These are phyloP conservation scores for Chlamydomonas incerta DNA, from an alignment of 139 green algal species.

Conservation along the genomic window DNA sequence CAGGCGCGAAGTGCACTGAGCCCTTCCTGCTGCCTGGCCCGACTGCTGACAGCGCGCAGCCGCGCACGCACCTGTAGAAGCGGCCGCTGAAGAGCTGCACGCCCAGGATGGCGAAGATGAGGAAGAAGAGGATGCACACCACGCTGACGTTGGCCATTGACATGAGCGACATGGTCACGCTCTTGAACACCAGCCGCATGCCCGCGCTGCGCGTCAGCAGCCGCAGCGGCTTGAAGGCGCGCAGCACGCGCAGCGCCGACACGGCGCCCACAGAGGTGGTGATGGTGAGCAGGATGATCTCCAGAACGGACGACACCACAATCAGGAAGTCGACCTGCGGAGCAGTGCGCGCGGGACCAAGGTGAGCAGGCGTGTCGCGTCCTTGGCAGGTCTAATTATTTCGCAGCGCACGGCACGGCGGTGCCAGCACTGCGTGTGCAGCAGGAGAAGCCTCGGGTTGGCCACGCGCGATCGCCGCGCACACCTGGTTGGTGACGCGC, in stretches of 20 bases:
- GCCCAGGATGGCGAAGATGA: constrained; percentile 90
- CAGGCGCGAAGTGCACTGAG: no score
- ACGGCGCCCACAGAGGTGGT: constrained; percentile 23
- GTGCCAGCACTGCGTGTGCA: no score
- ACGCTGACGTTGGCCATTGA: constrained; percentile 86
- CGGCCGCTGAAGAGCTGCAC: constrained; percentile 81
- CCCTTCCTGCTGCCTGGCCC: no score
- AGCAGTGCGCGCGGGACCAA: no score
- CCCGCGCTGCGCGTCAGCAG: constrained; percentile 72
- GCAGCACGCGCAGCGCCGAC: constrained; percentile 71
- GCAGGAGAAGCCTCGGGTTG: no score
- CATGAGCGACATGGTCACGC: constrained; percentile 44
- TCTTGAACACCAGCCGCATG: constrained; percentile 80
- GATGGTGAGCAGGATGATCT: constrained; percentile 45
- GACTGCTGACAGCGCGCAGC: no score
- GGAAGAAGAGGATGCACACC: constrained; percentile 81
- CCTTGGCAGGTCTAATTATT: no score
- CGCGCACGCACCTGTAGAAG: constrained; percentile 34
- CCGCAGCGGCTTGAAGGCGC: constrained; percentile 81
- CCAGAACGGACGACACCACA: constrained; percentile 63
- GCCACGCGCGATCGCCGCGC: no score
- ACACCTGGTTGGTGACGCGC: constrained; percentile 56
- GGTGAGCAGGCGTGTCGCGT: no score
- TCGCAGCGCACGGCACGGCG: no score
- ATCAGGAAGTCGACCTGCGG: constrained; percentile 81